Percentiles rank a stretch among this genome's conserved stretches.
Evolutionary conservation across 1,284 basidiomycete genomes (phyloP).

Genomic region (Cryptococcus sp.): DNA sequence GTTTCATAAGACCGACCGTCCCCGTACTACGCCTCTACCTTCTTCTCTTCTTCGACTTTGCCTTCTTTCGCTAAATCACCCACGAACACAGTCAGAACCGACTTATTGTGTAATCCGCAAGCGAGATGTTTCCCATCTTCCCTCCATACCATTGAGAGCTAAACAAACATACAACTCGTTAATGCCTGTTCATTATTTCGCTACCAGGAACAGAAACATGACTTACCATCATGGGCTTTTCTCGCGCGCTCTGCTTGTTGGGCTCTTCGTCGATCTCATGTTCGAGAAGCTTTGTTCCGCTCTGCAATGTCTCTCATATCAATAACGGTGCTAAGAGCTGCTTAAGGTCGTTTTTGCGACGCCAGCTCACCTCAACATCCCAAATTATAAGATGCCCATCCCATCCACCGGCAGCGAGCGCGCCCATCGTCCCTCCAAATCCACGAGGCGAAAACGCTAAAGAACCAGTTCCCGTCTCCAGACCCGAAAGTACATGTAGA

Average conservation of each 20-base stretch:
- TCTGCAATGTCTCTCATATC: constrained; percentile 11
- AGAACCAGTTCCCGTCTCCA: constrained; percentile 42
- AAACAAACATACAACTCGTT: background rate
- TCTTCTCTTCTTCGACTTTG: constrained; percentile 2
- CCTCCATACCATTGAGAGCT: constrained; percentile 44
- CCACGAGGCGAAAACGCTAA: constrained; percentile 42
- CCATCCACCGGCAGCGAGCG: constrained; percentile 46
- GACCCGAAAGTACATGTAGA: constrained; percentile 33
- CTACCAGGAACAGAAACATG: background rate
- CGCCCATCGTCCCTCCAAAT: constrained; percentile 21
- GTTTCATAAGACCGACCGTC: too few species aligned
- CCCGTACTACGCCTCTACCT: background rate
- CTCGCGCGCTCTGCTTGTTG: constrained; percentile 25
- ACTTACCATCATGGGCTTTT: constrained; percentile 41
- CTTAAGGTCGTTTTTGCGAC: background rate
- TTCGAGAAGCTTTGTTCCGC: constrained; percentile 29
- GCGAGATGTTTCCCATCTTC: constrained; percentile 45
- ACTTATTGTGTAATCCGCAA: constrained; percentile 43
- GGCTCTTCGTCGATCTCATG: constrained; percentile 39
- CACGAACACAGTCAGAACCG: constrained; percentile 35
- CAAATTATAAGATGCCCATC: constrained; percentile 40
- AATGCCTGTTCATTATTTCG: background rate
- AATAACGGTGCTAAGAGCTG: background rate
- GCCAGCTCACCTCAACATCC: constrained; percentile 40
- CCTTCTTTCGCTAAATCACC: constrained; percentile 15